A percentile compares a stretch with the other conserved stretches of the same genome.
These are phyloP conservation scores for Colletotrichum musae DNA, from an alignment of 2,329 filamentous ascomycete species.

Conservation along the genomic window DNA sequence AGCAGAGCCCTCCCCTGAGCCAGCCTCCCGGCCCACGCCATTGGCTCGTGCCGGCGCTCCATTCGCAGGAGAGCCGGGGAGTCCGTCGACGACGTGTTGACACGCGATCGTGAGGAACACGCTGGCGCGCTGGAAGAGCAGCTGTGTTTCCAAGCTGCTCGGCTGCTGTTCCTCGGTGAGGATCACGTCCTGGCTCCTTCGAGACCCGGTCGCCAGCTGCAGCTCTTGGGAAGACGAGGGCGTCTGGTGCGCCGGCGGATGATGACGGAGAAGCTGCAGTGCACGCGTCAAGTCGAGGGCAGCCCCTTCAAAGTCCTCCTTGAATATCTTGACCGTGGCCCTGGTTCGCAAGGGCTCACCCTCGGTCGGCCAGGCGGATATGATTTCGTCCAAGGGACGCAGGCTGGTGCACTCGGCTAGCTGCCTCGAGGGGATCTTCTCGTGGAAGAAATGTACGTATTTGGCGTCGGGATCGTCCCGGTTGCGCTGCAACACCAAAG, in stretches of 20 bases:
- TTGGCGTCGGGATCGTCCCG: constrained; percentile 80
- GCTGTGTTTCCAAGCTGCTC: constrained; percentile 79
- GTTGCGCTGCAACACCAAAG: constrained; percentile 79
- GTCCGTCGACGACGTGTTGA: constrained; percentile 71
- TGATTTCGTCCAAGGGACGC: constrained; percentile 76
- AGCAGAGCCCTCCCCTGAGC: constrained; percentile 21
- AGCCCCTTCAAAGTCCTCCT: constrained; percentile 80
- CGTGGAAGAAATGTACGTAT: constrained; percentile 94
- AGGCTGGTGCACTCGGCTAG: constrained; percentile 81
- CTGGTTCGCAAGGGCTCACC: constrained; percentile 79
- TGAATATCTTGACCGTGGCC: constrained; percentile 82
- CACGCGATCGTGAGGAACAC: constrained; percentile 82
- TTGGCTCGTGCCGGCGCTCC: constrained; percentile 29
- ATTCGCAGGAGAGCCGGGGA: constrained; percentile 50
- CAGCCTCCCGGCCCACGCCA: not conserved
- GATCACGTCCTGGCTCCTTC: constrained; percentile 52
- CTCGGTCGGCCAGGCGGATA: constrained; percentile 74
- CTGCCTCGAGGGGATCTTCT: constrained; percentile 85
- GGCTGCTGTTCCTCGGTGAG: constrained; percentile 70
- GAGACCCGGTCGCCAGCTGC: constrained; percentile 54
- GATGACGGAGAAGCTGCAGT: constrained; percentile 67
- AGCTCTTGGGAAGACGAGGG: constrained; percentile 63
- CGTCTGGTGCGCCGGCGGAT: constrained; percentile 64
- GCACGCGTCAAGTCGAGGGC: constrained; percentile 79
- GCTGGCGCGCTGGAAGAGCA: constrained; percentile 82